Conservation (phyloP, 176 grass and related monocot species). For the Rhynchospora tenuis region DNA sequence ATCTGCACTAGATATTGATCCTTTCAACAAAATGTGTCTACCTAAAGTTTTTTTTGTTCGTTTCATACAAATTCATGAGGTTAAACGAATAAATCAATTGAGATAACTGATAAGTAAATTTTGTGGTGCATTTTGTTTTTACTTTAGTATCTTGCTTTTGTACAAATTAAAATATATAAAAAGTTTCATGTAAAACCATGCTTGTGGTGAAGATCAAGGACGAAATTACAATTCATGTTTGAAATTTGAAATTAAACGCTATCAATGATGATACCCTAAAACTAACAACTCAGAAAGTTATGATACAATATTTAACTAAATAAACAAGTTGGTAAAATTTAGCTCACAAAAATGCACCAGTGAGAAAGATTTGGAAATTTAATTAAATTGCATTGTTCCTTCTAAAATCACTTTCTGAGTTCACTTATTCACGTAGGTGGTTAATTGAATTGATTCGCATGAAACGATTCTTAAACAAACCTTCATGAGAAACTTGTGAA, state of each 20-base stretch:
- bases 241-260: background rate
- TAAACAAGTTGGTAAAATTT: background rate
- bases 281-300: background rate
- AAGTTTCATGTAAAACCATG: background rate
- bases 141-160: background rate
- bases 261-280: background rate
- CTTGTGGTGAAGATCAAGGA: background rate
- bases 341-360: background rate
- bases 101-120: background rate
- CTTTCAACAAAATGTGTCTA: too few species aligned
- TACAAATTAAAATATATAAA: background rate
- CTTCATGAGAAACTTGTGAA: constrained; percentile 38
- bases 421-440: background rate
- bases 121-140: background rate
- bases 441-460: background rate
- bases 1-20: too few species aligned
- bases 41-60: too few species aligned
- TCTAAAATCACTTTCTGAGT: background rate
- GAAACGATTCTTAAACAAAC: constrained; percentile 17
- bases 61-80: too few species aligned
- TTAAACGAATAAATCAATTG: background rate
- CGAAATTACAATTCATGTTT: background rate
- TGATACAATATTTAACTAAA: background rate
- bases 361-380: background rate
- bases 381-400: background rate